Base-by-base conservation (phyloP, 306 rosid species). In the Pachyrhizus erosus region DNA sequence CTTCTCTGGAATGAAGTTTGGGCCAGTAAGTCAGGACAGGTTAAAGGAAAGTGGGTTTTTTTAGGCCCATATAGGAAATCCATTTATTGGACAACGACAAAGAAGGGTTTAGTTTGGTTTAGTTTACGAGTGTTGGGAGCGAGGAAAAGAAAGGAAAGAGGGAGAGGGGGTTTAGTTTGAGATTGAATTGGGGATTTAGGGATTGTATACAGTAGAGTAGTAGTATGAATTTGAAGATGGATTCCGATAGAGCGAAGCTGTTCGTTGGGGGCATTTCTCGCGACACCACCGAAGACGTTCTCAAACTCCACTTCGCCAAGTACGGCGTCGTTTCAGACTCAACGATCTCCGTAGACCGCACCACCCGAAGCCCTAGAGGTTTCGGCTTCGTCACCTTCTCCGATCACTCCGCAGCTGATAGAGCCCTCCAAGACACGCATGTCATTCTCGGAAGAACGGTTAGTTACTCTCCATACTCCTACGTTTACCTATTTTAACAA, bases 311-410 rank as follows among this genome's bases (percentile, higher is more conserved):
- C 76, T 92, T 94, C 80, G 43, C 76, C 37, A 78, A 58, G 26
- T 94, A 90, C 80, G 92, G 93, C 37, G 21, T 62, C 45, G 91
- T 93, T 80, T 55, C 76, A 83, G 86, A 88, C 69, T 91, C 89
- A 33, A 69, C 83, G 5, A 70, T 91, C 52, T 83, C 89, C 10
- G 15, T 84, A 10, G 92, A 91, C 86, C 91, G 87, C 33, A 20
- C 0, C 70, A 89, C 92, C n/a, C 83, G 51, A 49, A 73, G 27
- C 84, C 86, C 96, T 75, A 83, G 98, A 82, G 98, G 96, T n/a
- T 93, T 93, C 57, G 98, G 98, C 46, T 93, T 91, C 82, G 91
- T 92, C 24, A 83, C 89, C 37, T 91, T 92, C 87, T 87, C 89
- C 11, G 92, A 92, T 21, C 52, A 84, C 2, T 66, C 90, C 40